These are phyloP conservation scores for Aureobasidium lini DNA, from an alignment of 2,329 filamentous ascomycete genomes.

Conservation along the genomic window DNA sequence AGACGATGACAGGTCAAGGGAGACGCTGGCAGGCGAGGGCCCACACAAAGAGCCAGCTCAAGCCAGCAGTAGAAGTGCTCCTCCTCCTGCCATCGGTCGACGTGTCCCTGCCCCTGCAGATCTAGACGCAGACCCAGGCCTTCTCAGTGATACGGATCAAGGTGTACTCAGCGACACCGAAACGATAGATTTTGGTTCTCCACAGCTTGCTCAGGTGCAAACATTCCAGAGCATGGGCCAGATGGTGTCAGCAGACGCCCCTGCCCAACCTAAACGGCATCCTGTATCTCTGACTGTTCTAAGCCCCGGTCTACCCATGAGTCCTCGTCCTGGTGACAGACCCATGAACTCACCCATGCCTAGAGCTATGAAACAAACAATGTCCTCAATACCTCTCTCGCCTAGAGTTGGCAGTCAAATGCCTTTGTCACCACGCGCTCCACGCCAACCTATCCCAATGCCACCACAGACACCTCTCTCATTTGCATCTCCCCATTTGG, in stretches of 20 bases:
- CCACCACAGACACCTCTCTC: conserved; percentile 62
- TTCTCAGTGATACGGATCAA: conserved; percentile 5
- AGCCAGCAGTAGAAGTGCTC: conserved; percentile 51
- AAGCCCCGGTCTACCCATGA: conserved; percentile 57
- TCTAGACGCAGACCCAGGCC: background rate
- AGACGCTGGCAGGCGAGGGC: conserved; percentile 46
- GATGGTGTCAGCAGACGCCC: conserved; percentile 7
- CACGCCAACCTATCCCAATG: conserved; percentile 64
- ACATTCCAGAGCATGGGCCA: conserved; percentile 17
- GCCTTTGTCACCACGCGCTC: conserved; percentile 64
- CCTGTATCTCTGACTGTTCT: conserved; percentile 26
- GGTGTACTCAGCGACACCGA: conserved; percentile 5
- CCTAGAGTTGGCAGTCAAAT: conserved; percentile 45
- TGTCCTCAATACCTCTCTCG: conserved; percentile 62
- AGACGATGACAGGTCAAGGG: conserved; percentile 75
- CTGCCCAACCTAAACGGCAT: conserved; percentile 8
- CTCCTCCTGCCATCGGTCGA: conserved; percentile 18
- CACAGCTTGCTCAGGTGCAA: conserved; percentile 16
- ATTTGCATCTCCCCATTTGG: conserved; percentile 46
- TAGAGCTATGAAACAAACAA: conserved; percentile 47
- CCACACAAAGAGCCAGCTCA: conserved; percentile 61
- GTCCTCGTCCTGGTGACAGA: conserved; percentile 53
- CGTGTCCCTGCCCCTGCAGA: background rate
- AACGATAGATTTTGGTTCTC: conserved; percentile 14
- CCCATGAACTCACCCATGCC: conserved; percentile 54